Conservation (phyloP, 2,329 filamentous ascomycete genomes). For the Cadophora luteo-olivacea region DNA sequence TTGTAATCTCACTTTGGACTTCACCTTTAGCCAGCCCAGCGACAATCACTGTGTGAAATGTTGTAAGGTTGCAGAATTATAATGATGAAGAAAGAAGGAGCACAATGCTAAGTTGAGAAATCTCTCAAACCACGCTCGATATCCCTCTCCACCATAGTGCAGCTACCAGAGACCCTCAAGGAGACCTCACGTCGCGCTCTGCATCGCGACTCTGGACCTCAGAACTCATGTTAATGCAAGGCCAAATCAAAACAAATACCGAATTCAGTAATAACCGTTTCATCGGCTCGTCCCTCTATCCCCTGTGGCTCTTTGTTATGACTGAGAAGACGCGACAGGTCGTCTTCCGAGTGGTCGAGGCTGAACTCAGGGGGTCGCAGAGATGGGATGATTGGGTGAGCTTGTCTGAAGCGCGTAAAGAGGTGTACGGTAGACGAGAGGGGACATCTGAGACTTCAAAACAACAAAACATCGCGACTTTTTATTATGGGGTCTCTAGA, state of each 20-base stretch:
- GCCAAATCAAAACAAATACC: conserved; percentile 43
- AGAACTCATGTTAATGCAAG: conserved; percentile 29
- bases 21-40: conserved; percentile 13
- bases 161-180: conserved; percentile 21
- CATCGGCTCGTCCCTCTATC: conserved; percentile 19
- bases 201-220: conserved; percentile 36
- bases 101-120: conserved; percentile 9
- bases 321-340: conserved; percentile 39
- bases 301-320: conserved; percentile 40
- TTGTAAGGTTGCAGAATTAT: not conserved
- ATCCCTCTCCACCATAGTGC: conserved; percentile 26
- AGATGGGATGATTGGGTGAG: conserved; percentile 33
- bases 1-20: not conserved
- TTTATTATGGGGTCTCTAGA: conserved; percentile 15
- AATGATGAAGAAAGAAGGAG: conserved; percentile 18
- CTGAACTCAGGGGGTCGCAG: conserved; percentile 29
- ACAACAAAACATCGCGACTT: conserved; percentile 36
- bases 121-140: conserved; percentile 15
- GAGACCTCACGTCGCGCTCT: conserved; percentile 38
- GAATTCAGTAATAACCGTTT: conserved; percentile 37
- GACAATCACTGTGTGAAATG: not conserved
- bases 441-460: conserved; percentile 20
- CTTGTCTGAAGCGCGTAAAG: conserved; percentile 43
- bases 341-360: conserved; percentile 36
- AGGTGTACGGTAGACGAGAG: conserved; percentile 23